phyloP scores from a whole-genome alignment of 306 rosid species.

The Inga leiocalycina region DNA sequence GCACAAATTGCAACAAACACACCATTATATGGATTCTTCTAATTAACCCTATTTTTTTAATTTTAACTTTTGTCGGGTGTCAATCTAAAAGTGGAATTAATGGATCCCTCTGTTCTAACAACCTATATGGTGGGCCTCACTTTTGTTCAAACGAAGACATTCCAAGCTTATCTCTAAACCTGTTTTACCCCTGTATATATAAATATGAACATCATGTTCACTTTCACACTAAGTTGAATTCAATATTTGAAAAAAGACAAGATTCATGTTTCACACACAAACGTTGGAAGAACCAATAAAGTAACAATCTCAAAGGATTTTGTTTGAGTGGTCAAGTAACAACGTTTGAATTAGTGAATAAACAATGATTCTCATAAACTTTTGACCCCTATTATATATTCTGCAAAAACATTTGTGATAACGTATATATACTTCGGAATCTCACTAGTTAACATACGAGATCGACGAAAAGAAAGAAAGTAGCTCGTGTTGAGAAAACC shows the following conservation, averaged over 20 bases:
- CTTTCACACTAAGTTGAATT: slow-evolving; percentile 10
- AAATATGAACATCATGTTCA: neutral
- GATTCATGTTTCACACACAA: neutral
- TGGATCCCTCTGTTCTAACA: neutral
- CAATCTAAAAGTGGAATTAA: neutral
- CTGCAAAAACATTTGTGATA: neutral
- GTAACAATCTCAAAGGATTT: neutral
- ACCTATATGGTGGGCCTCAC: slow-evolving; percentile 22
- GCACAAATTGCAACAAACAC: slow-evolving; percentile 35
- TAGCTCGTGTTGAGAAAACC: slow-evolving; percentile 7
- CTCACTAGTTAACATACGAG: neutral
- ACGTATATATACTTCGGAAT: neutral
- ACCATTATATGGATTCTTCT: neutral
- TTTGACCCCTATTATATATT: neutral
- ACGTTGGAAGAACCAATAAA: neutral
- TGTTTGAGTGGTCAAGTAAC: neutral
- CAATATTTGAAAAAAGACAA: slow-evolving; percentile 27
- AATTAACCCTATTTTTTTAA: neutral
- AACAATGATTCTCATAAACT: neutral
- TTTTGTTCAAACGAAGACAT: neutral
- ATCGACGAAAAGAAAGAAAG: neutral
- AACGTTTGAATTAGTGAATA: neutral
- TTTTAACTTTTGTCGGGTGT: neutral
- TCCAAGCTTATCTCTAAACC: neutral
- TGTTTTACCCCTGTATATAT: neutral